Evolutionary conservation across 192 early-diverging fungal genomes (phyloP), one percentile per base, ranked within the genome.

Genomic region (Diversispora eburnea): DNA sequence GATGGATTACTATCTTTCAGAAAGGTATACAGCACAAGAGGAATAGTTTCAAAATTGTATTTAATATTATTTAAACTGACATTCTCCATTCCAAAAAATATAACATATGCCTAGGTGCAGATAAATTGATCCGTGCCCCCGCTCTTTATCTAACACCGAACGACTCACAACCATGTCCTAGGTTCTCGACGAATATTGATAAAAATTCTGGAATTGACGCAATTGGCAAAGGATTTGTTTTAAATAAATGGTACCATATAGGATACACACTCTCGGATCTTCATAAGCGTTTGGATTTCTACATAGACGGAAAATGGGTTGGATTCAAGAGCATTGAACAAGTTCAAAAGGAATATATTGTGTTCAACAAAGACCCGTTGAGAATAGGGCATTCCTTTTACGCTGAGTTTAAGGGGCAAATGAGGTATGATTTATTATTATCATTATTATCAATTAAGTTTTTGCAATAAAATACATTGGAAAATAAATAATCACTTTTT

Each of bases 231-330:
- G 63, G 63, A 1, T 20, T 66, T 66, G 15, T 66, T 42, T 15
- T 66, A 66, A 45, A 47, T 20, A 33, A 66, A 43, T 66, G 63
- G 63, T 66, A 66, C 63, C 63, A 66, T 66, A 47, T 66, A 66
- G 5, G 42, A 0, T 66, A 66, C 20, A 1, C 63, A 66, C 63
- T 66, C 17, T 66, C 63, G 6, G 42, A 66, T 13, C 3, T 13
- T 33, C 13, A 66, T 46, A 66, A 66, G 15, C 12, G 63, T 5
- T 0, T 46, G 41, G 41, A 66, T 17, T 42, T 66, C 63, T 66
- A 66, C 1, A 13, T 66, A 46, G 39, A 66, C 20, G 63, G 63
- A 3, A 47, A 66, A 45, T 66, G 2, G 63, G 42, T 12, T 66
- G 63, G 42, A 66, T 66, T 45, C 20, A n/a, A 3, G 39, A 47